A percentile compares a stretch with the other conserved stretches of the same genome.
Evolutionary conservation across 2,329 filamentous ascomycete species (phyloP).

Genomic region (Decorospora gaudefroyi): DNA sequence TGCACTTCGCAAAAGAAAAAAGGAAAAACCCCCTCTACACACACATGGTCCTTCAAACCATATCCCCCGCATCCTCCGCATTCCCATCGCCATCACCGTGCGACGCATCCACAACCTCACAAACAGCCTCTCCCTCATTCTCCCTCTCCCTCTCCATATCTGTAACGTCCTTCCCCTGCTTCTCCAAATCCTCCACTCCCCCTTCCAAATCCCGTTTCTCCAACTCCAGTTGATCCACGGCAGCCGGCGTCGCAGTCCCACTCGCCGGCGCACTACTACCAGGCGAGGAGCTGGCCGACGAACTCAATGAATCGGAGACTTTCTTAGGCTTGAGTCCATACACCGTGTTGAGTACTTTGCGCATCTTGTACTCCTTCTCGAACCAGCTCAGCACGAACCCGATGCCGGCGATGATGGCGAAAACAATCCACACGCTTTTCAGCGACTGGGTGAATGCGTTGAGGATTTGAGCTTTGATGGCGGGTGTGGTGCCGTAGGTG

Average conservation of each 20-base stretch:
- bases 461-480: slow-evolving; percentile 36
- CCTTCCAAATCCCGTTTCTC: too few species aligned
- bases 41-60: too few species aligned
- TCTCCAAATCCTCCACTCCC: too few species aligned
- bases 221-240: not conserved
- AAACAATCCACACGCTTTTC: slow-evolving; percentile 48
- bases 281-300: not conserved
- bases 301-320: too few species aligned
- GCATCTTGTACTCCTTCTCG: slow-evolving; percentile 47
- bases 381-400: slow-evolving; percentile 44
- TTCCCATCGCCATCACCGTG: too few species aligned
- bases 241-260: not conserved
- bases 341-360: slow-evolving; percentile 48
- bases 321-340: slow-evolving; percentile 45
- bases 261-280: not conserved
- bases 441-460: slow-evolving; percentile 44
- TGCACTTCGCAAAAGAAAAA: too few species aligned
- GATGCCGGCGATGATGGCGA: slow-evolving; percentile 38
- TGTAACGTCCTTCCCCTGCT: too few species aligned
- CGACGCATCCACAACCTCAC: too few species aligned
- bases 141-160: too few species aligned
- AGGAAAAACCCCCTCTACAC: too few species aligned
- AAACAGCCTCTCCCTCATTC: too few species aligned
- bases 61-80: too few species aligned
- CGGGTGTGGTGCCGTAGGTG: slow-evolving; percentile 14